Base-by-base conservation (phyloP, 495 filamentous ascomycete species). In the Pyronema omphalodes region DNA sequence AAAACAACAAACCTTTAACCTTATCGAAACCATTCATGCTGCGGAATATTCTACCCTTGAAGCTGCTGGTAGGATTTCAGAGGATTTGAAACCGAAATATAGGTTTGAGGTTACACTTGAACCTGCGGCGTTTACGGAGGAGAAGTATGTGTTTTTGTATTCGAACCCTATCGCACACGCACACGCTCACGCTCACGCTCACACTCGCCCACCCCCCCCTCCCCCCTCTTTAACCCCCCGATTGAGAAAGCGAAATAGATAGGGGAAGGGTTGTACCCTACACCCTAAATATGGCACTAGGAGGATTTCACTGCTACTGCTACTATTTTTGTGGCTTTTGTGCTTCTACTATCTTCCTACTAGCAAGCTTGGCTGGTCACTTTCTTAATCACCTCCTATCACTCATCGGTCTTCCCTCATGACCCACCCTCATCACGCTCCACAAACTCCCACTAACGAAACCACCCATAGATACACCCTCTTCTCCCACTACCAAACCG, bases 401-500 rank as follows among this genome's bases (percentile, higher is more conserved):
- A 29, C 23, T 5, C 23, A 29, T 29, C 23, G 5, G n/a, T n/a
- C n/a, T n/a, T n/a, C n/a, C n/a, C 23, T 5, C 23, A 29, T 29
- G 2, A 29, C 23, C 23, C 23, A 1, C 23, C 23, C 39, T 41
- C 39, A n/a, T 40, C 15, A 17, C 39, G 2, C 15, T 7, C 39
- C 37, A 8, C 7, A 59, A 6, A 33, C 14, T 11, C 48, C 17
- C 47, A 37, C 33, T 40, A 1, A 12, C 15, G 1, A 12, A 41
- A 41, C 3, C 39, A 17, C 39, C 39, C 23, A 29, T 58, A 77
- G 74, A 55, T 80, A 71, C 62, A 69, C 67, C 7, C 69, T 98
- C 29, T 96, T 83, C 66, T 74, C 78, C 62, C 83, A 94, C 63
- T 98, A 98, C 66, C 91, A 98, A 65, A 74, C 73, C 1, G 66